Conservation (phyloP, 805 yeast species). For the Komagataella phaffii region DNA sequence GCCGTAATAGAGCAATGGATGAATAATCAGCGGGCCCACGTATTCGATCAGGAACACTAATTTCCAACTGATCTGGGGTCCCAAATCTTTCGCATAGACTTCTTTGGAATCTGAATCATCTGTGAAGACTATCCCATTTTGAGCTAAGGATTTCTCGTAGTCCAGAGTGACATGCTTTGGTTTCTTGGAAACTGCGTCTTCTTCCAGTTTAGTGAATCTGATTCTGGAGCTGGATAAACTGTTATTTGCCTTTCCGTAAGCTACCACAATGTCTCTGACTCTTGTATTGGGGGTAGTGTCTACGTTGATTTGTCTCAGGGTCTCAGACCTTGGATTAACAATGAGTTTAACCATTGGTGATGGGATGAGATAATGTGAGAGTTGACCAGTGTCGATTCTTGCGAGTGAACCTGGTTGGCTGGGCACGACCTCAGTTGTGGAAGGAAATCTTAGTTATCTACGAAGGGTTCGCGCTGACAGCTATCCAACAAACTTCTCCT, state of each 20-base stretch:
- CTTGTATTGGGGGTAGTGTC: conserved; percentile 21
- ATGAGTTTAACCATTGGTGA: conserved; percentile 3
- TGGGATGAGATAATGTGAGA: background rate
- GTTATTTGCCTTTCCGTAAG: conserved; percentile 24
- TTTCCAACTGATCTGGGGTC: conserved; percentile 88
- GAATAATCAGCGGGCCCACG: conserved; percentile 77
- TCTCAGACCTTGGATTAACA: conserved; percentile 49
- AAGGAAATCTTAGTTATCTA: background rate
- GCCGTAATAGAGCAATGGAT: conserved; percentile 47
- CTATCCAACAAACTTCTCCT: background rate
- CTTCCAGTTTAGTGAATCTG: conserved; percentile 32
- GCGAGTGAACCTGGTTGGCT: background rate
- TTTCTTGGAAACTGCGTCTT: conserved; percentile 13
- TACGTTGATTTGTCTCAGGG: conserved; percentile 33
- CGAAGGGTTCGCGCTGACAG: background rate
- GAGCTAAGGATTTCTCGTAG: conserved; percentile 27
- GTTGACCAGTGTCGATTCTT: background rate
- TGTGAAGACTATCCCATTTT: conserved; percentile 25
- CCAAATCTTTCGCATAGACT: conserved; percentile 73
- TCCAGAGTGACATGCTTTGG: conserved; percentile 30
- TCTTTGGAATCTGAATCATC: conserved; percentile 22
- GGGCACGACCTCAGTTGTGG: background rate
- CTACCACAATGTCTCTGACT: conserved; percentile 22
- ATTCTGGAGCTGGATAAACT: conserved; percentile 33
- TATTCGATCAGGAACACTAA: conserved; percentile 84